Percentiles rank a stretch among this genome's conserved stretches.
These are phyloP conservation scores for Endothia cerciana DNA, from an alignment of 2,329 filamentous ascomycete genomes.

Conservation along the genomic window DNA sequence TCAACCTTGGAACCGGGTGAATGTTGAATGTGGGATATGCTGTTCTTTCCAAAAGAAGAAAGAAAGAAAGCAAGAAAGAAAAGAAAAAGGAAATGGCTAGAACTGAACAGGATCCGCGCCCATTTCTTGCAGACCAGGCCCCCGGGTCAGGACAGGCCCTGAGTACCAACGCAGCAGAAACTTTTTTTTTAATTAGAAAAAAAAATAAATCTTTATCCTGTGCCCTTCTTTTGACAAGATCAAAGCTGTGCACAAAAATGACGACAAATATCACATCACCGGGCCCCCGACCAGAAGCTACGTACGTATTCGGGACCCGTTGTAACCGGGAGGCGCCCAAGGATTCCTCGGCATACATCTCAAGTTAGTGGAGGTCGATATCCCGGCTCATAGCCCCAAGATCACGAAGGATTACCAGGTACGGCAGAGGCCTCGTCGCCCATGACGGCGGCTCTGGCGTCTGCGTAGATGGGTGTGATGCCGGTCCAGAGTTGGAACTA, in stretches of 20 bases:
- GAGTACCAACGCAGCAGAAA: neutral
- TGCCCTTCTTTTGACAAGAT: neutral
- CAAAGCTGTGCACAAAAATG: neutral
- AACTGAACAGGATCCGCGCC: too few relatives aligned
- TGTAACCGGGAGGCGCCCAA: neutral
- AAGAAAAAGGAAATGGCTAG: too few relatives aligned
- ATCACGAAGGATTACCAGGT: neutral
- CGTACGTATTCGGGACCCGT: neutral
- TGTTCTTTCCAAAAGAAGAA: too few relatives aligned
- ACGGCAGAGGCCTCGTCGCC: slow-evolving; percentile 37
- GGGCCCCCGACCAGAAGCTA: neutral
- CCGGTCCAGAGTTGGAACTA: slow-evolving; percentile 85
- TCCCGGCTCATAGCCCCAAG: neutral
- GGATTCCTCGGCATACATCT: neutral
- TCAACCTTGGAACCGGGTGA: too few relatives aligned
- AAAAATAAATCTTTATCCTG: neutral
- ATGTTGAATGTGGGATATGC: neutral
- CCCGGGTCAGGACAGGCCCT: too few relatives aligned
- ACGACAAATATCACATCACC: neutral
- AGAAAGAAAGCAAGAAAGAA: too few relatives aligned
- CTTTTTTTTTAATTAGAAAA: neutral
- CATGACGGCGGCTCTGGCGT: slow-evolving; percentile 67
- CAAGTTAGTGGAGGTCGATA: neutral
- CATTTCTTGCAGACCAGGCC: too few relatives aligned
- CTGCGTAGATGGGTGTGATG: slow-evolving; percentile 72